A percentile compares a stretch with the other conserved stretches of the same genome.
These are phyloP conservation scores for Colletotrichum eremochloae DNA, from an alignment of 2,329 filamentous ascomycete species.

Conservation along the genomic window DNA sequence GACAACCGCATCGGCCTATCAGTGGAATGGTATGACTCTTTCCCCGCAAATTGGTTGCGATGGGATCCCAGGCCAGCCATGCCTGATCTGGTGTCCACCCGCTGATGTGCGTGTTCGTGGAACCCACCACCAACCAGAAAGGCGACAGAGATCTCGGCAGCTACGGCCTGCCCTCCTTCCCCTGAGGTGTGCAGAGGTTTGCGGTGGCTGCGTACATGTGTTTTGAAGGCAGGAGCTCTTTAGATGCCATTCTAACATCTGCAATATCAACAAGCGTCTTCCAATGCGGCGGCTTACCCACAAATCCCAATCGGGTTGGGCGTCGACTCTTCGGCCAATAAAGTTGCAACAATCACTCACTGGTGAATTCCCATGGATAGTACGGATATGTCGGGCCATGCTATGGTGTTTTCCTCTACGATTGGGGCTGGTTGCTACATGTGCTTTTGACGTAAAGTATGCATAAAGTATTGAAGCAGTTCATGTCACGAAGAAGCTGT, in stretches of 20 bases:
- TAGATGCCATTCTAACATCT: no score
- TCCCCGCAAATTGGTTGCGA: slow-evolving; percentile 39
- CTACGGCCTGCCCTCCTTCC: slow-evolving; percentile 5
- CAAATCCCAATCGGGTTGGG: not conserved
- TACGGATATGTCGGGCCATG: slow-evolving; percentile 20
- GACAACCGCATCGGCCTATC: slow-evolving; percentile 33
- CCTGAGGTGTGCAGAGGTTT: not conserved
- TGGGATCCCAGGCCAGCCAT: slow-evolving; percentile 38
- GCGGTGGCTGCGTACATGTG: not conserved
- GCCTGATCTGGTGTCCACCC: slow-evolving; percentile 38
- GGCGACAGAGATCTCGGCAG: slow-evolving; percentile 36
- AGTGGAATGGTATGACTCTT: slow-evolving; percentile 37
- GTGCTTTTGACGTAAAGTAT: not conserved
- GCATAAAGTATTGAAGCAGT: not conserved
- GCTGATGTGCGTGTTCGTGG: slow-evolving; percentile 38
- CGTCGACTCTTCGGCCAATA: not conserved
- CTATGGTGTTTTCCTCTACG: not conserved
- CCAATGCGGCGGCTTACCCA: not conserved
- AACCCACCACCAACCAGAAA: slow-evolving; percentile 32
- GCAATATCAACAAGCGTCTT: not conserved
- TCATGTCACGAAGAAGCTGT: not conserved
- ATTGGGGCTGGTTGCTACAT: not conserved
- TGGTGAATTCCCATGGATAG: not conserved
- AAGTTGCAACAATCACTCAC: slow-evolving; percentile 3
- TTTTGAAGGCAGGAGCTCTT: not conserved